Percentiles rank a stretch among this genome's conserved stretches.
These are phyloP conservation scores for Thalassiosira hispida DNA, from an alignment of 352 stramenopile genomes.

Conservation along the genomic window DNA sequence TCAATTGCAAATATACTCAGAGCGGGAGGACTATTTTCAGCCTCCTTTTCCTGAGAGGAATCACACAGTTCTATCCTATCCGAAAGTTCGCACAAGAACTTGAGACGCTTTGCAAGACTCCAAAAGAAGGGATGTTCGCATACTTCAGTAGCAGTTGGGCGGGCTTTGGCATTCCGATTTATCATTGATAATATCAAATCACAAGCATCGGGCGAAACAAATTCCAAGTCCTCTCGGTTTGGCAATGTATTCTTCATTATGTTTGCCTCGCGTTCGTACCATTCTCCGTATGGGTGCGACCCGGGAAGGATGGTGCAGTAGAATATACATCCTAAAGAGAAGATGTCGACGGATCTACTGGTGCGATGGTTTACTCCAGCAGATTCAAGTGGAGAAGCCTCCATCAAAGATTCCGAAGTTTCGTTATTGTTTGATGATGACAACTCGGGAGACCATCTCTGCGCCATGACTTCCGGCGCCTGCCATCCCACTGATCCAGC, in stretches of 20 bases:
- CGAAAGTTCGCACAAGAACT: slow-evolving; percentile 88
- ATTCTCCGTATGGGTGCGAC: slow-evolving; percentile 88
- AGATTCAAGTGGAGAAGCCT: slow-evolving; percentile 50
- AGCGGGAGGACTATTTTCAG: not conserved
- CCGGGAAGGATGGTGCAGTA: slow-evolving; percentile 85
- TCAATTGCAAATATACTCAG: slow-evolving; percentile 73
- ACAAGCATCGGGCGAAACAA: slow-evolving; percentile 77
- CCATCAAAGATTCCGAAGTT: slow-evolving; percentile 44
- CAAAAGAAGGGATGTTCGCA: slow-evolving; percentile 90
- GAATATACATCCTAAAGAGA: slow-evolving; percentile 89
- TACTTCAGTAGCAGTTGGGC: slow-evolving; percentile 84
- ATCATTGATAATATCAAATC: slow-evolving; percentile 85
- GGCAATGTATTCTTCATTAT: slow-evolving; percentile 83
- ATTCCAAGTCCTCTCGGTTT: slow-evolving; percentile 61
- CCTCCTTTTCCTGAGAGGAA: slow-evolving; percentile 16
- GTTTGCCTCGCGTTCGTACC: slow-evolving; percentile 87
- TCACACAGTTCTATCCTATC: slow-evolving; percentile 83
- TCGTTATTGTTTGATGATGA: slow-evolving; percentile 35
- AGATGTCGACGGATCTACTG: slow-evolving; percentile 87
- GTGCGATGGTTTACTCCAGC: slow-evolving; percentile 45
- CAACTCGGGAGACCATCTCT: slow-evolving; percentile 61
- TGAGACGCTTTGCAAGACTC: slow-evolving; percentile 70
- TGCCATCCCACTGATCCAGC: slow-evolving; percentile 87
- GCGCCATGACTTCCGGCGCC: slow-evolving; percentile 87
- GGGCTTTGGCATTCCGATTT: slow-evolving; percentile 68